Conservation (phyloP, 306 rosid species). For the Coriaria nepalensis region DNA sequence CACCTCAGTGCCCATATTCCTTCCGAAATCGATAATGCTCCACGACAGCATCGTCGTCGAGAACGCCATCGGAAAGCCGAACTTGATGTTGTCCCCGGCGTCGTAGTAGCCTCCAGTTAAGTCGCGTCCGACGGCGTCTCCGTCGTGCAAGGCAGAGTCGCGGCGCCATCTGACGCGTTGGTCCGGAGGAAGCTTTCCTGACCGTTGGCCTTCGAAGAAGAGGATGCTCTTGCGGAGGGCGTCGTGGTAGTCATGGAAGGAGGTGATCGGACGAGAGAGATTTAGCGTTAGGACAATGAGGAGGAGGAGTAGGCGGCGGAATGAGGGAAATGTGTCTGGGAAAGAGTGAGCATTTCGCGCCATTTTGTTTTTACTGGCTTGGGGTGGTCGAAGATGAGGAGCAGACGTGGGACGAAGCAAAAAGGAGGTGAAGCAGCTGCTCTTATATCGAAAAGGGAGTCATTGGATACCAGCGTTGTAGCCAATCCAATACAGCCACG, state of each 20-base stretch:
- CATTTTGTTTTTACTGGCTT: constrained; percentile 7
- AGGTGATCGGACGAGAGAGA: constrained; percentile 12
- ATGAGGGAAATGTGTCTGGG: constrained; percentile 11
- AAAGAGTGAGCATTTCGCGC: constrained; percentile 24
- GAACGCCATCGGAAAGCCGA: constrained; percentile 97
- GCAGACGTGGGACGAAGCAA: constrained; percentile 9
- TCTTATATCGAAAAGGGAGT: constrained; percentile 43
- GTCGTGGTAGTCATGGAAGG: constrained; percentile 57
- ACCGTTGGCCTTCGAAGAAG: constrained; percentile 99
- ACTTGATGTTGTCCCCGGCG: constrained; percentile 93
- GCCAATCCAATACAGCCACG: constrained; percentile 23
- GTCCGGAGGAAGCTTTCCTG: constrained; percentile 67
- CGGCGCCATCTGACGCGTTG: constrained; percentile 90
- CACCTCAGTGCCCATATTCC: constrained; percentile 69
- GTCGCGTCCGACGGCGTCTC: constrained; percentile 62
- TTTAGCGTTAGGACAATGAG: constrained; percentile 3
- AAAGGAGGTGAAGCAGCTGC: constrained; percentile 16
- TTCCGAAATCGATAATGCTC: constrained; percentile 83
- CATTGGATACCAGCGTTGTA: constrained; percentile 62
- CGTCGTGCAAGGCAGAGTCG: constrained; percentile 81
- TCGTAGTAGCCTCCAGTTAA: constrained; percentile 88
- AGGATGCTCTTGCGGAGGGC: constrained; percentile 84
- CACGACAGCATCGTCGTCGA: constrained; percentile 74
- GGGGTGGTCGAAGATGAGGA: neutral
- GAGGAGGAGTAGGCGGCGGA: constrained; percentile 33